phyloP scores from a whole-genome alignment of 2,329 filamentous ascomycete species.

The Blastomyces parvus region DNA sequence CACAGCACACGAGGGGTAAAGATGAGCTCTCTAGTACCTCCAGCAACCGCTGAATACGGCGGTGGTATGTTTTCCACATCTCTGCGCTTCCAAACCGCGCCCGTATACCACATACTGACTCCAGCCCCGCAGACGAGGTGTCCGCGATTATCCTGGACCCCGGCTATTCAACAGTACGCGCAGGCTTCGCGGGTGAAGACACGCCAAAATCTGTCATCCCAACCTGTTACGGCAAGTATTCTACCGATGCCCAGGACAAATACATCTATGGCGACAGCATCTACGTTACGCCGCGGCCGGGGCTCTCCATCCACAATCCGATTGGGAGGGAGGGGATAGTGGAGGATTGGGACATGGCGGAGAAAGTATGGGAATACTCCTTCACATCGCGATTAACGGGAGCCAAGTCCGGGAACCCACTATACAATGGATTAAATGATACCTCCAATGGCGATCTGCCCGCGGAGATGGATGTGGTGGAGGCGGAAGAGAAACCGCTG shows the following conservation, averaged over 20 bases:
- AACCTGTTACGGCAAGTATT: conserved; percentile 68
- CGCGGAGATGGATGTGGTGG: conserved; percentile 52
- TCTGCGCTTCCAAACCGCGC: background rate
- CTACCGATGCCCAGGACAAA: conserved; percentile 45
- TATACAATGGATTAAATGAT: conserved; percentile 72
- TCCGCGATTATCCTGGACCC: conserved; percentile 94
- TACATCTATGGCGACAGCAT: conserved; percentile 81
- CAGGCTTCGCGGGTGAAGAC: conserved; percentile 96
- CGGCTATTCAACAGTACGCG: conserved; percentile 81
- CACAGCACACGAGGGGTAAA: conserved; percentile 6
- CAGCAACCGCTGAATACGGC: conserved; percentile 40
- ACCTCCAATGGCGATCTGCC: conserved; percentile 50
- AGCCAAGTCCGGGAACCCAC: conserved; percentile 57
- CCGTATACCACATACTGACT: background rate
- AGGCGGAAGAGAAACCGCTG: conserved; percentile 62
- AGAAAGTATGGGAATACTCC: conserved; percentile 84
- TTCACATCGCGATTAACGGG: conserved; percentile 83
- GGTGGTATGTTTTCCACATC: conserved; percentile 33
- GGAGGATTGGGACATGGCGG: conserved; percentile 90
- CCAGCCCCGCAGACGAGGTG: conserved; percentile 65
- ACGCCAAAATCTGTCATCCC: conserved; percentile 88
- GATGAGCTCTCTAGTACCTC: conserved; percentile 38
- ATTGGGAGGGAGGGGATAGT: conserved; percentile 83
- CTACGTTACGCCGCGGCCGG: conserved; percentile 63
- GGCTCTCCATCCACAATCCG: conserved; percentile 81